Evolutionary conservation across 2,329 filamentous ascomycete genomes (phyloP), one percentile per base, ranked within the genome.

Genomic region (Penicillium carneum): DNA sequence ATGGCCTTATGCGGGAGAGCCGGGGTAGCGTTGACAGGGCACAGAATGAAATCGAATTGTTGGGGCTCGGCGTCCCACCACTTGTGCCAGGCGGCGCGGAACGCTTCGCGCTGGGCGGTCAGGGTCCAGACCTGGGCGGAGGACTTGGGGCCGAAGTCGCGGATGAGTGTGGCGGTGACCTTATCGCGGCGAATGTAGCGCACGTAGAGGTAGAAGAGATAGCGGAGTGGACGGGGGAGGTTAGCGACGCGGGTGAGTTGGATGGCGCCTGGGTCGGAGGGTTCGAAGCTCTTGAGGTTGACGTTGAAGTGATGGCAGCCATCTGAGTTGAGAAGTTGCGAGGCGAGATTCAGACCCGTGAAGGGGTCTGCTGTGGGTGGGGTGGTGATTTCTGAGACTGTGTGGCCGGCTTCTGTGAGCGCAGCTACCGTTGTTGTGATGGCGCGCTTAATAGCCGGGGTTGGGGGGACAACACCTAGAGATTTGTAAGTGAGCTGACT

Each of bases 131-230:
- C 89, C 77, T 96, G 88, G 63, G 85, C 87, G 1, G 90, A 89
- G 11, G 84, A 87, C 79, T 93, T 93, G 56, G 86, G 84, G 54
- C 87, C 84, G 86, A 91, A 96, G 69, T 89, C 83, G 45, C 84
- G 83, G 48, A 97, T 80, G 6, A 97, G 78, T 0, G 87, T 89
- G 0, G 93, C 92, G 90, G 92, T 96, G 50, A 93, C 78, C 1
- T 81, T 76, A 74, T 97, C 93, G 11, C 87, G 80, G 56, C 88
- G 86, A 63, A 97, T 81, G 75, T 97, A 96, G 71, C 89, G 90
- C n/a, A 95, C 89, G 85, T 90, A 97, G 6, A 93, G 85, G 74
- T 93, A 95, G 80, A 96, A 92, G n/a, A 95, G 71, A 75, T 90
- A 96, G 74, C 92, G 92, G 68, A 96, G 72, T 4, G 90, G 87